These are phyloP conservation scores for Ministeria vibrans DNA, from an alignment of 78 protist species.

Conservation along the genomic window DNA sequence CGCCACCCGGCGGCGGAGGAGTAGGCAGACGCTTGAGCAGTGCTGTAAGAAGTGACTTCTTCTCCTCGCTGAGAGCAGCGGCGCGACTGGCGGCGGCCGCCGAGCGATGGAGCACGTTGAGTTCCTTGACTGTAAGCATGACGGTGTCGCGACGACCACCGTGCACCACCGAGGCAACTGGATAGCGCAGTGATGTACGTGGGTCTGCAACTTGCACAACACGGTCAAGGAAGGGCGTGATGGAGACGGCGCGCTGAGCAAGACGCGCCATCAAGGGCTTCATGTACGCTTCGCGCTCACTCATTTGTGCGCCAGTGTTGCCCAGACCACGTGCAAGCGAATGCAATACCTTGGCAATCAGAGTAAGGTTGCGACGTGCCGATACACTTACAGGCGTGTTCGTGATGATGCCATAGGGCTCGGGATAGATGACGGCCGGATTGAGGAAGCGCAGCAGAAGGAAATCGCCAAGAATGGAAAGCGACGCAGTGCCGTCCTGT, in stretches of 20 bases:
- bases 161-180: background rate
- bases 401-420: background rate
- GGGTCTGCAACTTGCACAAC: background rate
- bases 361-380: slow-evolving; percentile 9
- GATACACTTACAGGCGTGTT: background rate
- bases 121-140: background rate
- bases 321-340: background rate
- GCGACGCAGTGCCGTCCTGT: background rate
- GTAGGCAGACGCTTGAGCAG: background rate
- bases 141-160: background rate
- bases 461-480: background rate
- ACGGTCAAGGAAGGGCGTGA: background rate
- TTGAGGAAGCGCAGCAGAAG: background rate
- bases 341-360: slow-evolving; percentile 1
- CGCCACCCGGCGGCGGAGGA: background rate
- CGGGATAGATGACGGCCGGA: background rate
- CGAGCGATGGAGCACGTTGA: background rate
- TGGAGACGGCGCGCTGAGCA: background rate
- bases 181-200: background rate
- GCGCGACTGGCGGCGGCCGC: background rate
- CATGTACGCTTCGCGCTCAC: background rate
- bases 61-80: background rate
- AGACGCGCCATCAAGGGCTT: background rate
- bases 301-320: too few relatives aligned
- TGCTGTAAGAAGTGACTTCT: background rate